These are phyloP conservation scores for Solanum bulbocastanum DNA, from an alignment of 257 asterid genomes.

Conservation along the genomic window DNA sequence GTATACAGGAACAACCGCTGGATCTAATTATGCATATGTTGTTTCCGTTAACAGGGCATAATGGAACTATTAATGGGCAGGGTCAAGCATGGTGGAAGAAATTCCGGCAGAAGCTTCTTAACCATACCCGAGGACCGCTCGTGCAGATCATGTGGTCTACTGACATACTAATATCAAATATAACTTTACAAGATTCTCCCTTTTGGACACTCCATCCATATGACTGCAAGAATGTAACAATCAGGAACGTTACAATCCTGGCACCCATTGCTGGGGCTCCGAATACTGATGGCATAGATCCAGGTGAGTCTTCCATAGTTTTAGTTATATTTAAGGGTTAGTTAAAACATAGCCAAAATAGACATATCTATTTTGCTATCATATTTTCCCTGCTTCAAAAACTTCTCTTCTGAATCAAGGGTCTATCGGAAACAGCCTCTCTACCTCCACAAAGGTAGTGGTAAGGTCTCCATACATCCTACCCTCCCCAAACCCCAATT, in stretches of 20 bases:
- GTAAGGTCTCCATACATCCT: neutral
- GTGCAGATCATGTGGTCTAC: slow-evolving; percentile 46
- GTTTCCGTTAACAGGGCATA: slow-evolving; percentile 24
- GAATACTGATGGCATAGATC: slow-evolving; percentile 43
- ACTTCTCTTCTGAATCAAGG: neutral
- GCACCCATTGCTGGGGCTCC: slow-evolving; percentile 42
- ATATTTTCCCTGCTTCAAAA: neutral
- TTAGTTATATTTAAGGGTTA: neutral
- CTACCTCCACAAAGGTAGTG: neutral
- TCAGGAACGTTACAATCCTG: slow-evolving; percentile 27
- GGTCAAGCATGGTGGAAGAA: slow-evolving; percentile 53
- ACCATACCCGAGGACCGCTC: slow-evolving; percentile 43
- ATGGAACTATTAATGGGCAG: slow-evolving; percentile 45
- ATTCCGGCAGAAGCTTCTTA: slow-evolving; percentile 33
- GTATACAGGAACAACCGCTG: neutral
- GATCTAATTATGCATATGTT: neutral
- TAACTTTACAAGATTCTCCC: slow-evolving; percentile 39
- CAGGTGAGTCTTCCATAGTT: slow-evolving; percentile 17
- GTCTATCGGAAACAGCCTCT: neutral
- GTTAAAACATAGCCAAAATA: rapidly evolving
- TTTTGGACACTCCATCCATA: slow-evolving; percentile 49
- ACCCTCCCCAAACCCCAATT: neutral
- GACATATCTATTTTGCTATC: neutral
- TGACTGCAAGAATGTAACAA: slow-evolving; percentile 39
- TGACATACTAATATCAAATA: slow-evolving; percentile 29